A percentile compares a stretch with the other conserved stretches of the same genome.
phyloP scores from a whole-genome alignment of 2,329 filamentous ascomycete species.

The Pseudogymnoascus sp. region DNA sequence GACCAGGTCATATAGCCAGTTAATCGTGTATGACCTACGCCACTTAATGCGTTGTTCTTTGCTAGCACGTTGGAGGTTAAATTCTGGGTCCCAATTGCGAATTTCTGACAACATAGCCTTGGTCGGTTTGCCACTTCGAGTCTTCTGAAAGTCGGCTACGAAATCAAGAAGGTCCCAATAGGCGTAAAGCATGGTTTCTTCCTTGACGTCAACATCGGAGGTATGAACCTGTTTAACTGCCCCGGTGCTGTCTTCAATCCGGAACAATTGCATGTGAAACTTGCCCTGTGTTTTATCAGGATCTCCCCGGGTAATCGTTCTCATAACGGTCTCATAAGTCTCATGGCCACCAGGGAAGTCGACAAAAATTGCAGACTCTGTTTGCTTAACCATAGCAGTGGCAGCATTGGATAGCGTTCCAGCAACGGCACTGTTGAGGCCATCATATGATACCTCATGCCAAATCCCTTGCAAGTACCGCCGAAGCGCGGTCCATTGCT shows the following conservation, averaged over 20 bases:
- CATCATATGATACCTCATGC: slow-evolving; percentile 37
- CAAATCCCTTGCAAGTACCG: slow-evolving; percentile 34
- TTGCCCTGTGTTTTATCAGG: slow-evolving; percentile 25
- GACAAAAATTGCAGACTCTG: slow-evolving; percentile 32
- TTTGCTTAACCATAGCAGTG: slow-evolving; percentile 34
- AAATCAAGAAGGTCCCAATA: slow-evolving; percentile 39
- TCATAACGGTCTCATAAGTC: slow-evolving; percentile 35
- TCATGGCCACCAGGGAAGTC: slow-evolving; percentile 39
- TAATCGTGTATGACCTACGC: slow-evolving; percentile 41
- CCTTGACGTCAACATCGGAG: no score
- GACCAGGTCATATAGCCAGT: slow-evolving; percentile 44
- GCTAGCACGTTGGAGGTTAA: slow-evolving; percentile 32
- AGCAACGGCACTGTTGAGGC: slow-evolving; percentile 39
- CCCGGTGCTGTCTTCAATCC: slow-evolving; percentile 15
- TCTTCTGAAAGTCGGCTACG: slow-evolving; percentile 37
- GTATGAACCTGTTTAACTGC: no score
- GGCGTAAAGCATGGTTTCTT: slow-evolving; percentile 36
- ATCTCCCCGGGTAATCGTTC: slow-evolving; percentile 33
- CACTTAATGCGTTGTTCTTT: slow-evolving; percentile 35
- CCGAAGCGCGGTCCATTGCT: slow-evolving; percentile 34
- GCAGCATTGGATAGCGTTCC: slow-evolving; percentile 35
- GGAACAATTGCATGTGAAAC: slow-evolving; percentile 20
- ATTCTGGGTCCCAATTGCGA: slow-evolving; percentile 34
- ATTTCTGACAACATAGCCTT: slow-evolving; percentile 35
- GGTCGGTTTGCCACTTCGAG: slow-evolving; percentile 38